These are phyloP conservation scores for Colletotrichum lini DNA, from an alignment of 2,329 filamentous ascomycete species.

Conservation along the genomic window DNA sequence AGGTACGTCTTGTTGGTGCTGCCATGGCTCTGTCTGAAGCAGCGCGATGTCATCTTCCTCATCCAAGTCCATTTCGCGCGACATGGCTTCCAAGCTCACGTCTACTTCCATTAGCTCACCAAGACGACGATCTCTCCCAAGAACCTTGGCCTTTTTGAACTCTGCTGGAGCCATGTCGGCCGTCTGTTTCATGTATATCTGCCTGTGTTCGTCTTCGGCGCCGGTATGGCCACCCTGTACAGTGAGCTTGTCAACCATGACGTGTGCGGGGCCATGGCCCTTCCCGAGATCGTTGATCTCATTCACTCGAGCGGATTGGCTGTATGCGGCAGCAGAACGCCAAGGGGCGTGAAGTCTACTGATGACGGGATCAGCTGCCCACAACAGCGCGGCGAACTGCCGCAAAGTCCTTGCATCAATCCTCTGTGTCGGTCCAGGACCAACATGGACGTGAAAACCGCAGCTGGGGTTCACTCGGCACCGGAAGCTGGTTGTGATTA, in stretches of 20 bases:
- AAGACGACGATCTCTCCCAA: constrained; percentile 46
- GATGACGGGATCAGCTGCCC: constrained; percentile 54
- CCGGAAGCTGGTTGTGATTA: constrained; percentile 51
- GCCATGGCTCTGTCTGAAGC: constrained; percentile 26
- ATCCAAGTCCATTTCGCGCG: constrained; percentile 15
- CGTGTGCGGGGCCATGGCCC: constrained; percentile 1
- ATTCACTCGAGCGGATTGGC: constrained; percentile 37
- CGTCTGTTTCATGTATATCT: not conserved
- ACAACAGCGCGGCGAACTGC: constrained; percentile 52
- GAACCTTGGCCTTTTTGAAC: constrained; percentile 38
- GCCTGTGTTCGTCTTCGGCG: not conserved
- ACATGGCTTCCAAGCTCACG: not conserved
- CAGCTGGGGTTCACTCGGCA: constrained; percentile 52
- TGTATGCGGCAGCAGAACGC: constrained; percentile 44
- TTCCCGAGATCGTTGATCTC: constrained; percentile 10
- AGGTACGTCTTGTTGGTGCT: constrained; percentile 15
- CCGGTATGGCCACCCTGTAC: constrained; percentile 40
- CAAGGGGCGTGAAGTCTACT: constrained; percentile 54
- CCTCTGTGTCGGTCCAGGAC: constrained; percentile 49
- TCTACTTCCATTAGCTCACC: constrained; percentile 43
- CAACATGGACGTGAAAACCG: constrained; percentile 56
- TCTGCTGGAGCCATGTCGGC: not conserved
- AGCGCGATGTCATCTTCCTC: constrained; percentile 15
- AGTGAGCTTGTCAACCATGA: constrained; percentile 36
- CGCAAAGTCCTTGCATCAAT: constrained; percentile 49